phyloP scores from a whole-genome alignment of 2,329 filamentous ascomycete species.

The Stenocarpella maydis region DNA sequence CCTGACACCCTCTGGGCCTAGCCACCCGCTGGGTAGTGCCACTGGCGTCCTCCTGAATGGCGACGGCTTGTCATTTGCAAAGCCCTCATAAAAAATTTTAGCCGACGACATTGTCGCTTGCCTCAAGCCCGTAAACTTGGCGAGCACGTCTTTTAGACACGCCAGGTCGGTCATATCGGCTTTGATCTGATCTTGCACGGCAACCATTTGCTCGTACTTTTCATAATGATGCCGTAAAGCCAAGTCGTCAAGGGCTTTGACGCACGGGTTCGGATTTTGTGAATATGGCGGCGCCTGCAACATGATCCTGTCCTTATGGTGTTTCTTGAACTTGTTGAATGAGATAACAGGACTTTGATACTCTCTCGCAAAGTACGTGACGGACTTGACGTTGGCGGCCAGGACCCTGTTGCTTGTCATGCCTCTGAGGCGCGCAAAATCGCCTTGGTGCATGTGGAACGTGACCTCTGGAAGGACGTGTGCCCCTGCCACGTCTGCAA shows the following conservation, averaged over 20 bases:
- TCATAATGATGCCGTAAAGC: neutral
- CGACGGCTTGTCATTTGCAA: neutral
- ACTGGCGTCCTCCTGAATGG: neutral
- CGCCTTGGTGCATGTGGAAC: neutral
- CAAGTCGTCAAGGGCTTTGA: too few relatives aligned
- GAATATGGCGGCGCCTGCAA: neutral
- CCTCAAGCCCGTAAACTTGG: neutral
- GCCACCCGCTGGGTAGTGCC: neutral
- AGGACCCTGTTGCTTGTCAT: neutral
- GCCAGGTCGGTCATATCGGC: neutral
- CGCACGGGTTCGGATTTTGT: too few relatives aligned
- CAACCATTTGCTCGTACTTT: neutral
- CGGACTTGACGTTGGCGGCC: neutral
- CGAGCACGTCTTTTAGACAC: conserved; percentile 1
- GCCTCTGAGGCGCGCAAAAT: neutral
- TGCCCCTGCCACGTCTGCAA: neutral
- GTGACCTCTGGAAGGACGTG: neutral
- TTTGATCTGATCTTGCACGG: neutral
- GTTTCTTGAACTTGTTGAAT: neutral
- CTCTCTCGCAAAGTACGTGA: neutral
- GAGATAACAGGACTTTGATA: neutral
- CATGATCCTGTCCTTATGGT: neutral
- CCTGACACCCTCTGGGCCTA: neutral
- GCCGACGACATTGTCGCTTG: neutral
- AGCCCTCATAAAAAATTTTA: neutral